Base-by-base conservation (phyloP, 345 rosid species). In the Citrus mangshanensis region DNA sequence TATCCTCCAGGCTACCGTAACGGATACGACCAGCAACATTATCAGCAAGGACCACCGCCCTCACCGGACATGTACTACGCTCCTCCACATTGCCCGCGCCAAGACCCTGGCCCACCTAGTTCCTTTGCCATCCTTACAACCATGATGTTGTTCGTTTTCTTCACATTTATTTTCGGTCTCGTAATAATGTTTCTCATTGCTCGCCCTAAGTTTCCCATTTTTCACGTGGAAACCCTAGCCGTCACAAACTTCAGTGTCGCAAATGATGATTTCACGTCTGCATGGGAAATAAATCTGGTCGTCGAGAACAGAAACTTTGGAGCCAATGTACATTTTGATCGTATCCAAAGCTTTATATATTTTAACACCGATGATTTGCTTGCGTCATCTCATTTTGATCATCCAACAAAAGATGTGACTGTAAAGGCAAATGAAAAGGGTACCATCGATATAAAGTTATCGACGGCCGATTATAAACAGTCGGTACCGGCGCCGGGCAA, bases 21-120 rank as follows among this genome's bases (percentile, higher is more conserved):
- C 22, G 14, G 67, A 46, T 54, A 75, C 73, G 16, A 68, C 35
- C 51, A 73, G 49, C 77, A 79, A 19, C 55, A 35, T 21, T 85
- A 82, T 72, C 78, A 81, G 1, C 87, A 80, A 76, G 82, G 87
- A 30, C 88, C 90, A 3, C 84, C 89, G 12, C 82, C 89, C 27
- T 88, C 91, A 3, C 85, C 89, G 19, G 85, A 86, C 1, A 78
- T 84, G 1, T 88, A 88, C 79, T 88, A 88, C 81, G 75, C 79
- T 1, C 38, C 82, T 5, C 46, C 58, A 6, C 28, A 68, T 30
- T 77, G 79, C 83, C 18, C 18, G 5, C 51, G 5, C 51, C 51
- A 4, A 16, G 51, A 54, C 58, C 58, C 6, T 16, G 58, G 58
- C 58, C 58, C 58, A 30, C 9, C 46, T 3, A 21, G 6, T 13